Evolutionary conservation across 1,284 basidiomycete species (phyloP).

Genomic region (Ganoderma boninense): DNA sequence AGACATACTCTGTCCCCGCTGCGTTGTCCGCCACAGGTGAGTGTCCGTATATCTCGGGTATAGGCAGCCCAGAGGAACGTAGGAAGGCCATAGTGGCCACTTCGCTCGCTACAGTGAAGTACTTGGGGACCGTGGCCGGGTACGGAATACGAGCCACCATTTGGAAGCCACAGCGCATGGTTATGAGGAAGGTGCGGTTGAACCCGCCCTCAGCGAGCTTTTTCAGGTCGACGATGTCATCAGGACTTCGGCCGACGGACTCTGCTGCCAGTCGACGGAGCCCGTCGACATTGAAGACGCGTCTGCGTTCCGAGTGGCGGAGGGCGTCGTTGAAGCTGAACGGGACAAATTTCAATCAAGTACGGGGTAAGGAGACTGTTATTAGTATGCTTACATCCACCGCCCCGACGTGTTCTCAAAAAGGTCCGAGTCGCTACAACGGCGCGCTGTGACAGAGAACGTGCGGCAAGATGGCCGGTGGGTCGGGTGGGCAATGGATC

Average conservation of each 20-base stretch:
- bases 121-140: conserved; percentile 52
- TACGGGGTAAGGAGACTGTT: conserved; percentile 38
- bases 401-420: conserved; percentile 53
- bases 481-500: not conserved
- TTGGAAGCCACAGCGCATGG: conserved; percentile 50
- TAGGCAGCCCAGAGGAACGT: conserved; percentile 54
- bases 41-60: conserved; percentile 60
- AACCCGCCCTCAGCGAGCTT: conserved; percentile 57
- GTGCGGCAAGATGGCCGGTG: conserved; percentile 44
- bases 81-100: conserved; percentile 59
- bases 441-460: conserved; percentile 42
- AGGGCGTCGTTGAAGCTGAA: conserved; percentile 52
- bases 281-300: conserved; percentile 49
- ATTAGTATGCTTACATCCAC: conserved; percentile 51
- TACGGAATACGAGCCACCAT: conserved; percentile 60
- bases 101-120: conserved; percentile 57
- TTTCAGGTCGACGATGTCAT: conserved; percentile 45
- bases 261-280: conserved; percentile 55
- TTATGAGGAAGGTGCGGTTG: conserved; percentile 56
- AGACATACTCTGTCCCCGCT: conserved; percentile 58
- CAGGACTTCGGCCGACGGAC: conserved; percentile 46
- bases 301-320: conserved; percentile 54
- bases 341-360: conserved; percentile 38
- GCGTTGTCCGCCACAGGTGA: conserved; percentile 56
- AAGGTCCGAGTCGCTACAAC: conserved; percentile 41